These are phyloP conservation scores for Aspergillus fructus DNA, from an alignment of 2,329 filamentous ascomycete species.

Conservation along the genomic window DNA sequence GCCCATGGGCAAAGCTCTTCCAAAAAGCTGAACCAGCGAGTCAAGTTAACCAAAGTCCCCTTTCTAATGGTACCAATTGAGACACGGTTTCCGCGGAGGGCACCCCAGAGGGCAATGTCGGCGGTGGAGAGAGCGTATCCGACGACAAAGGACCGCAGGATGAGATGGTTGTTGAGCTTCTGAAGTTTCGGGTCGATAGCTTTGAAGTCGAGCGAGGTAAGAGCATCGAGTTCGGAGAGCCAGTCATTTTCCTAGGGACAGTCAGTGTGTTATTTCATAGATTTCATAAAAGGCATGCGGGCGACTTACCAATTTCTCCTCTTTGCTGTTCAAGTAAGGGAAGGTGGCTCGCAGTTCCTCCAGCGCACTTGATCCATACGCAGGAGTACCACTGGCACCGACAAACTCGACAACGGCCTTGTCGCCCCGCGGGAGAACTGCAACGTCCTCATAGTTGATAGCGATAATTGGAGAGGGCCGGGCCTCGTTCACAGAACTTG, in stretches of 20 bases:
- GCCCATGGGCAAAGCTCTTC: conserved; percentile 80
- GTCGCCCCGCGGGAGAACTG: conserved; percentile 33
- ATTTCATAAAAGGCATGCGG: not conserved
- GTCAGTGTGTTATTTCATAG: not conserved
- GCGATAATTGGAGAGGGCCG: conserved; percentile 34
- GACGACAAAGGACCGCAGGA: conserved; percentile 79
- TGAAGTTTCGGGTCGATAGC: conserved; percentile 71
- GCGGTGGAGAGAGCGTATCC: conserved; percentile 75
- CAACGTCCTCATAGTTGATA: conserved; percentile 40
- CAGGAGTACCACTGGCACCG: conserved; percentile 27
- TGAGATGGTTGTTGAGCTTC: conserved; percentile 83
- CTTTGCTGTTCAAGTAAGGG: conserved; percentile 38
- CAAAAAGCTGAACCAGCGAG: conserved; percentile 84
- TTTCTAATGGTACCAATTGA: conserved; percentile 78
- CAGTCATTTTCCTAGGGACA: conserved; percentile 51
- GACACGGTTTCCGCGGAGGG: conserved; percentile 80
- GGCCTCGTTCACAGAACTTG: conserved; percentile 40
- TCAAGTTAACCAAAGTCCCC: conserved; percentile 71
- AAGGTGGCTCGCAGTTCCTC: conserved; percentile 35
- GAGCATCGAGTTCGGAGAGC: conserved; percentile 53
- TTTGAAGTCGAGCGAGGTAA: conserved; percentile 72
- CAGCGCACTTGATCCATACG: conserved; percentile 32
- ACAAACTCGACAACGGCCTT: conserved; percentile 36
- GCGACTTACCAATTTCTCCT: conserved; percentile 33
- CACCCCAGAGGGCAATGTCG: conserved; percentile 80